These are phyloP conservation scores for Euphorbia celastroides DNA, from an alignment of 441 rosid species.

Conservation along the genomic window DNA sequence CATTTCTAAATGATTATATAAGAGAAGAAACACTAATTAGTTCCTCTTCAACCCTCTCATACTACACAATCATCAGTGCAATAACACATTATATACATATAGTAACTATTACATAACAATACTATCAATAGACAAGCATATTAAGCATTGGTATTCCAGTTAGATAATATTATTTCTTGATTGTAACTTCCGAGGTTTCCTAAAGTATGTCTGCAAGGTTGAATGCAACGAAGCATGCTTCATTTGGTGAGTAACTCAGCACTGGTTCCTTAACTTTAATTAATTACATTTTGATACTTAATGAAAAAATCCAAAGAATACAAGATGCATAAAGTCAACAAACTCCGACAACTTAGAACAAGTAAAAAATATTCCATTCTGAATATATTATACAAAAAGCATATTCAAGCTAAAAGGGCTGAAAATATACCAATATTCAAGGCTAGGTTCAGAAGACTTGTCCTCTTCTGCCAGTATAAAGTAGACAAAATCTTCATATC, in stretches of 20 bases:
- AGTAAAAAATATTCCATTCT: background rate
- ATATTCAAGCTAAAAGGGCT: conserved; percentile 11
- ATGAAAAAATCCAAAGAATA: background rate
- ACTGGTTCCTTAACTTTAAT: conserved; percentile 1
- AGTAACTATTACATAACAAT: conserved; percentile 21
- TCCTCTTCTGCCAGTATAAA: conserved; percentile 98
- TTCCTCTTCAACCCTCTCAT: too few relatives aligned
- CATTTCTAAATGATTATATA: too few relatives aligned
- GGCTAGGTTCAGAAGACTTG: conserved; percentile 93
- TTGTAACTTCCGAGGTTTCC: too few relatives aligned
- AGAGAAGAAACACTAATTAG: too few relatives aligned
- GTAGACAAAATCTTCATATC: conserved; percentile 98
- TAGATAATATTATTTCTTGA: background rate
- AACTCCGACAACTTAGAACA: background rate
- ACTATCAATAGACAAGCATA: background rate
- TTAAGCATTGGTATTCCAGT: background rate
- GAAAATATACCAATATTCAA: conserved; percentile 71
- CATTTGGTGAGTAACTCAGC: background rate
- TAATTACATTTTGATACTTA: background rate
- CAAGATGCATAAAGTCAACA: background rate
- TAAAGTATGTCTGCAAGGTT: background rate
- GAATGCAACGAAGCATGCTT: background rate
- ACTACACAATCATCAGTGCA: too few relatives aligned
- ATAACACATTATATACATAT: too few relatives aligned
- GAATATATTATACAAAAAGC: conserved; percentile 2